Base-by-base conservation (phyloP, 2,329 filamentous ascomycete species). In the Fusarium sp. region DNA sequence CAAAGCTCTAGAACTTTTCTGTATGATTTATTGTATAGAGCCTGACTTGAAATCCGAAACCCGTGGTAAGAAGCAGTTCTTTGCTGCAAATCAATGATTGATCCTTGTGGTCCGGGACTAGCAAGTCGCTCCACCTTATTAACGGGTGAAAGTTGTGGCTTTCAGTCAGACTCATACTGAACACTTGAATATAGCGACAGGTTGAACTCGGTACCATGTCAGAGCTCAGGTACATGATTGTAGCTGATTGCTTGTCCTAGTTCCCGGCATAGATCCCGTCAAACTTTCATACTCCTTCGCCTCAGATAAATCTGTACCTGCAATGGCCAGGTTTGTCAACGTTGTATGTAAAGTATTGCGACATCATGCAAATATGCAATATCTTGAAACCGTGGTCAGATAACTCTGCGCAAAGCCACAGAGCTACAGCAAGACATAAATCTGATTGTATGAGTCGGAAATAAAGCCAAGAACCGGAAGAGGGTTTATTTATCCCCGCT, bases 401-500 rank as follows among this genome's bases (percentile, higher is more conserved):
- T 25, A 41, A 41, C 21, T n/a, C 18, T 51, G 21, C 25, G 13
- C 23, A 27, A 27, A 41, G 18, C 13, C 16, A 41, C 23, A 41
- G 37, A 21, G n/a, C 23, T 11, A 41, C n/a, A 43, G 21, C 21
- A 51, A 41, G 32, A 50, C 20, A 47, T 32, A 34, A 34, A 48
- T 25, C 48, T 72, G 66, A 51, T 28, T 61, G 63, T 16, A 65
- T 45, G 49, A 46, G 18, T 23, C 43, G 47, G 40, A 55, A 12
- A 49, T 48, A 32, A 45, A 60, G 47, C 47, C 55, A 66, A 66
- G 42, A 40, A 54, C 46, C 28, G 27, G 30, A 40, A 32, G 27
- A 45, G 20, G 21, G 43, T 32, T n/a, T 32, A n/a, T 64, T 41
- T 37, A 40, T 27, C 23, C 34, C 41, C 48, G 12, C 28, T 32